A percentile compares a stretch with the other conserved stretches of the same genome.
Evolutionary conservation across 1,284 basidiomycete genomes (phyloP).

Genomic region (Boletus semigastroideus): DNA sequence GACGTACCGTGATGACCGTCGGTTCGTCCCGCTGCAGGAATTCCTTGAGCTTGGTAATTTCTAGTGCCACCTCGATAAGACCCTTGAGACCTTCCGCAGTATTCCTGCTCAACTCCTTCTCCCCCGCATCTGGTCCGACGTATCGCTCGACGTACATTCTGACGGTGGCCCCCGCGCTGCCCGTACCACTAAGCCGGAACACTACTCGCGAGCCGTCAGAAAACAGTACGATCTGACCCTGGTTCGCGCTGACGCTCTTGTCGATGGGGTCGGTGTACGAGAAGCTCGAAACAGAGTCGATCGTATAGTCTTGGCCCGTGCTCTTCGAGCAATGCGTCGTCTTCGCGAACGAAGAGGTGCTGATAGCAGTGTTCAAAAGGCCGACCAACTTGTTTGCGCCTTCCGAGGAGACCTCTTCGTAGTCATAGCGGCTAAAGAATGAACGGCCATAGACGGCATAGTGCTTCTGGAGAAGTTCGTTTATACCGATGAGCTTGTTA

Average conservation of each 20-base stretch:
- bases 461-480: conserved; percentile 84
- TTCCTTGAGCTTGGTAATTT: conserved; percentile 81
- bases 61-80: conserved; percentile 91
- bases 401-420: conserved; percentile 94
- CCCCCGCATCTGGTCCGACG: conserved; percentile 69
- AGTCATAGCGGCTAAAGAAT: conserved; percentile 99
- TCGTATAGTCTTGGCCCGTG: conserved; percentile 73
- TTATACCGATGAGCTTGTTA: conserved; percentile 78
- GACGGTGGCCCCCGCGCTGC: conserved; percentile 93
- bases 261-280: conserved; percentile 98
- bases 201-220: conserved; percentile 91
- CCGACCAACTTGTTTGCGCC: conserved; percentile 87
- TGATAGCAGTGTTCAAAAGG: conserved; percentile 73
- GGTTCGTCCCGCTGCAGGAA: conserved; percentile 88
- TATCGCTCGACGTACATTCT: conserved; percentile 94
- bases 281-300: conserved; percentile 84
- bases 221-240: conserved; percentile 93
- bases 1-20: conserved; percentile 90
- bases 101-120: conserved; percentile 69
- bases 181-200: conserved; percentile 95
- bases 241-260: conserved; percentile 89
- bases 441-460: conserved; percentile 94
- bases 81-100: conserved; percentile 92
- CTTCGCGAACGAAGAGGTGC: conserved; percentile 64
- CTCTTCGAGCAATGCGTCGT: conserved; percentile 65